A percentile compares a stretch with the other conserved stretches of the same genome.
Evolutionary conservation across 116 monocot species (phyloP).

Genomic region (Iris pallida): DNA sequence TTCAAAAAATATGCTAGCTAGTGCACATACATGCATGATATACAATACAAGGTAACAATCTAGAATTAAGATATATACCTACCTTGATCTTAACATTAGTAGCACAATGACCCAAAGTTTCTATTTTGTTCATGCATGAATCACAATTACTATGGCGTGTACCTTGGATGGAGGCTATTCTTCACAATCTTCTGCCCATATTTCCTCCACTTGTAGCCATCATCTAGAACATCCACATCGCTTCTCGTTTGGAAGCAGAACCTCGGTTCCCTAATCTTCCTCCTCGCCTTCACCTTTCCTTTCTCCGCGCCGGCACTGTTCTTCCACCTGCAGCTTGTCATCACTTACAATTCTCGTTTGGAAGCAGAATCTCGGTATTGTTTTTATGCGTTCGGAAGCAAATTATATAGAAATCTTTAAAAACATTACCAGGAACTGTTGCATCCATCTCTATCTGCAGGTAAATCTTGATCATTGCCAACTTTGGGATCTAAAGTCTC

Average conservation of each 20-base stretch:
- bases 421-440: slow-evolving; percentile 6
- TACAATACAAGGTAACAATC: too few relatives aligned
- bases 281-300: slow-evolving; percentile 46
- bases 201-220: slow-evolving; percentile 59
- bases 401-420: not conserved
- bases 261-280: slow-evolving; percentile 56
- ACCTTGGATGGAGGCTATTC: slow-evolving; percentile 61
- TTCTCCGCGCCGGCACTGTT: slow-evolving; percentile 15
- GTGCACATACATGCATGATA: too few relatives aligned
- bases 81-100: too few relatives aligned
- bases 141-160: not conserved
- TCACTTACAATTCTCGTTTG: too few relatives aligned
- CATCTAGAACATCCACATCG: slow-evolving; percentile 51
- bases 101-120: too few relatives aligned
- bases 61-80: too few relatives aligned
- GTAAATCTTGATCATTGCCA: not conserved
- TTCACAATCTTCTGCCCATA: slow-evolving; percentile 61
- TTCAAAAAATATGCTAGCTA: too few relatives aligned
- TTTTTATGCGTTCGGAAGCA: not conserved
- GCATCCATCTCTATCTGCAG: not conserved
- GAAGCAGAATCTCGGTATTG: too few relatives aligned
- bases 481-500: slow-evolving; percentile 8
- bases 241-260: slow-evolving; percentile 62
- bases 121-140: too few relatives aligned
- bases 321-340: slow-evolving; percentile 17